Evolutionary conservation across 306 rosid species (phyloP).

Genomic region (Datisca glomerata): DNA sequence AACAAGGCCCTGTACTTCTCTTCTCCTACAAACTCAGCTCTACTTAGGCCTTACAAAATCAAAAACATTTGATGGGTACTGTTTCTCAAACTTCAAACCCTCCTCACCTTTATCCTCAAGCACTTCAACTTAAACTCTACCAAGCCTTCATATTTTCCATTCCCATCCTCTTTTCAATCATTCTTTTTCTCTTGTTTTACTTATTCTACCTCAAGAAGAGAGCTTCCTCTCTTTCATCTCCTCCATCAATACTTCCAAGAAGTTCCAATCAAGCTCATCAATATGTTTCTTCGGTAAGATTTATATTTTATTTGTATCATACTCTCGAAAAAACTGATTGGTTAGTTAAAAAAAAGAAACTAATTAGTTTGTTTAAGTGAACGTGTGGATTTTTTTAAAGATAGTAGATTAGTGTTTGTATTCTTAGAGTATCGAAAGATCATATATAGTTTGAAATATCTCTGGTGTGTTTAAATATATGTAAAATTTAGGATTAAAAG

Average conservation of each 20-base stretch:
- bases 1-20: neutral
- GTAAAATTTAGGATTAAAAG: too few species aligned
- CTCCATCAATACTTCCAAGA: constrained; percentile 31
- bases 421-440: too few species aligned
- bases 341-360: too few species aligned
- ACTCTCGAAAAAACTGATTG: too few species aligned
- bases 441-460: too few species aligned
- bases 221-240: constrained; percentile 39
- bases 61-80: neutral
- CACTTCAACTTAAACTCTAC: constrained; percentile 71
- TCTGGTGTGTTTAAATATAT: too few species aligned
- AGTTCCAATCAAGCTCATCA: constrained; percentile 19
- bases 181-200: constrained; percentile 61
- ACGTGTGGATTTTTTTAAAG: too few species aligned
- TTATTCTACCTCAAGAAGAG: constrained; percentile 86
- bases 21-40: too few species aligned
- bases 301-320: too few species aligned
- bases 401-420: too few species aligned
- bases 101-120: constrained; percentile 58
- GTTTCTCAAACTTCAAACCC: constrained; percentile 38
- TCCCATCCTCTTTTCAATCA: constrained; percentile 73
- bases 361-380: too few species aligned
- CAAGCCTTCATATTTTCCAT: constrained; percentile 92
- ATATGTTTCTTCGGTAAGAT: constrained; percentile 35
- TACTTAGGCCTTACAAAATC: too few species aligned